Conservation (phyloP, 306 rosid species). For the Trifolium fragiferum region DNA sequence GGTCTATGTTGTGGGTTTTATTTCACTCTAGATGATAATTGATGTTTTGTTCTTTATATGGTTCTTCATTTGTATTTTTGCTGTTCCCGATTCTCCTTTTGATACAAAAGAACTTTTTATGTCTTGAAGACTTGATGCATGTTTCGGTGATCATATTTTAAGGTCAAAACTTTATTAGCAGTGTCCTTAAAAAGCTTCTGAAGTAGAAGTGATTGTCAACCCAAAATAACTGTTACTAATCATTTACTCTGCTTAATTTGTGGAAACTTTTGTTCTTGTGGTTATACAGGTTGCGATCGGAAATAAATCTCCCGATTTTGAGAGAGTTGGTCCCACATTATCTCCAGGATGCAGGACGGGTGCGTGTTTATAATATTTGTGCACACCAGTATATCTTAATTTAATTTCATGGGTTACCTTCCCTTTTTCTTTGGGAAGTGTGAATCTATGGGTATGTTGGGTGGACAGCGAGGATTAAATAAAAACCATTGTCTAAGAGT, state of each 20-base stretch:
- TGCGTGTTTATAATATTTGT: slow-evolving; percentile 52
- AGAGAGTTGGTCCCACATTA: slow-evolving; percentile 95
- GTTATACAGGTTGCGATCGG: slow-evolving; percentile 84
- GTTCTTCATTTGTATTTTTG: slow-evolving; percentile 29
- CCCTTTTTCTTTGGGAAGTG: slow-evolving; percentile 25
- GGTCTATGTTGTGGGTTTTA: slow-evolving; percentile 27
- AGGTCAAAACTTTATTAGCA: neutral
- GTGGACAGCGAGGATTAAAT: slow-evolving; percentile 3
- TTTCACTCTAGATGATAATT: slow-evolving; percentile 21
- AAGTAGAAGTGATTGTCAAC: neutral
- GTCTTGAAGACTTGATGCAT: slow-evolving; percentile 8
- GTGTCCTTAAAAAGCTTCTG: neutral
- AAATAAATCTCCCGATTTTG: slow-evolving; percentile 88
- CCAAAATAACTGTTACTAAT: neutral
- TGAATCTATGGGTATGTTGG: slow-evolving; percentile 27
- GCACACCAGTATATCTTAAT: slow-evolving; percentile 15
- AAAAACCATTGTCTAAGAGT: neutral
- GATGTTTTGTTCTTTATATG: slow-evolving; percentile 27
- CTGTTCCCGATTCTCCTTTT: slow-evolving; percentile 12
- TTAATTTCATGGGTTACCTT: slow-evolving; percentile 1
- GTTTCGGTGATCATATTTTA: neutral
- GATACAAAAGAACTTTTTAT: neutral
- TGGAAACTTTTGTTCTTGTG: slow-evolving; percentile 42
- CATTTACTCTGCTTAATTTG: slow-evolving; percentile 11
- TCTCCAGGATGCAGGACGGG: slow-evolving; percentile 94